Evolutionary conservation across 108 stramenopile species (phyloP).

Genomic region (Seminavis robusta): DNA sequence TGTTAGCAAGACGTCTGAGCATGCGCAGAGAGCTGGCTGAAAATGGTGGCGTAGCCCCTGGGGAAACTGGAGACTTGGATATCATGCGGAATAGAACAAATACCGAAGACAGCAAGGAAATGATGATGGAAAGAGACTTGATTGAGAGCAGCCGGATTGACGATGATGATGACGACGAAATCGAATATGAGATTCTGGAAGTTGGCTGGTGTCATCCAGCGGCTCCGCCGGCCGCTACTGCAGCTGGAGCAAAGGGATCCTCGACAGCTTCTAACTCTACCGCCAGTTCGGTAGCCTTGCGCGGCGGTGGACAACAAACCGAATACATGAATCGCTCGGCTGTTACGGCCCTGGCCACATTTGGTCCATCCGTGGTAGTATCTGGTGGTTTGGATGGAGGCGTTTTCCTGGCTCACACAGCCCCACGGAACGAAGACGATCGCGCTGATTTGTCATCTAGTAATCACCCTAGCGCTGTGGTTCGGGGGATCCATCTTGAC

Average conservation of each 20-base stretch:
- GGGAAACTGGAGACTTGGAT: slow-evolving; percentile 40
- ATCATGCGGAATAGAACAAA: slow-evolving; percentile 31
- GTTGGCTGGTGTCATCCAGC: slow-evolving; percentile 72
- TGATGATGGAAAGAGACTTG: neutral
- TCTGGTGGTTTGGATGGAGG: slow-evolving; percentile 85
- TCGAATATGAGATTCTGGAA: slow-evolving; percentile 37
- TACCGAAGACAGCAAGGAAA: neutral
- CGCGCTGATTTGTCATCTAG: slow-evolving; percentile 8
- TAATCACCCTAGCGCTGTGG: slow-evolving; percentile 15
- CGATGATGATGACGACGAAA: slow-evolving; percentile 13
- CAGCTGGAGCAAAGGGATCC: neutral
- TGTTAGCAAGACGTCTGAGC: slow-evolving; percentile 70
- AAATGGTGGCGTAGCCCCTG: slow-evolving; percentile 9
- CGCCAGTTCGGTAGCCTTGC: neutral
- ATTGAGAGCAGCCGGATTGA: no score
- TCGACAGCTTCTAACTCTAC: slow-evolving; percentile 1
- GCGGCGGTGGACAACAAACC: neutral
- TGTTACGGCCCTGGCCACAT: slow-evolving; percentile 70
- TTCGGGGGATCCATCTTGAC: slow-evolving; percentile 71
- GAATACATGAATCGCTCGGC: slow-evolving; percentile 59
- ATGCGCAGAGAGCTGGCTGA: slow-evolving; percentile 69
- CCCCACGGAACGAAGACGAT: slow-evolving; percentile 9
- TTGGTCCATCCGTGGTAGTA: slow-evolving; percentile 69
- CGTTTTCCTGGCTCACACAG: slow-evolving; percentile 78
- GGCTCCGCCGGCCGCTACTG: slow-evolving; percentile 14